Base-by-base conservation (phyloP, 1,284 basidiomycete genomes). In the Ceratobasidium sp. region DNA sequence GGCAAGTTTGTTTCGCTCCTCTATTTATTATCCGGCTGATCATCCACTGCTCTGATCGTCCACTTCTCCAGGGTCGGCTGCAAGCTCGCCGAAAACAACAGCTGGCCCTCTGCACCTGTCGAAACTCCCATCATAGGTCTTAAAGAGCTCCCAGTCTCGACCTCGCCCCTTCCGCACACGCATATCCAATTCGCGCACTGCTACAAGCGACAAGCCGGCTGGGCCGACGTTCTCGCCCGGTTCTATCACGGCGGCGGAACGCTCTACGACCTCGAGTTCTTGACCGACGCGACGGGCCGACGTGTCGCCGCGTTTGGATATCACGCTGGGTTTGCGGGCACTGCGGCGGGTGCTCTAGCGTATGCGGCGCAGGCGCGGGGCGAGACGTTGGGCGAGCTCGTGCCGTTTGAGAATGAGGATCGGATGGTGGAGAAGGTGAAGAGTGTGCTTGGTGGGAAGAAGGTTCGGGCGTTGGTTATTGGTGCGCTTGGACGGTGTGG, bases 151-250 rank as follows among this genome's bases (percentile, higher is more conserved):
- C 92, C 94, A 54, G 91, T 88, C 79, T 96, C 95, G 59, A 88
- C 89, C 57, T 91, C 92, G 59, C 94, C 96, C 23, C 87, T 98
- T 23, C 91, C 90, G 13, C 96, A 98, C 87, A 97, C 95, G 10
- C 98, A 99, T 86, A 97, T 99, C 85, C 97, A 99, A 84, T 99
- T 99, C 82, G 97, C 97, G 1, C 98, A 99, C 86, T 99, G 97
- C 87, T 99, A 96, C 90, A 99, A 99, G 88, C 88, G 92, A 69
- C 98, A 99, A 85, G 96, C 89, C 1, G 98, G 98, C 56, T 99
- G 98, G 97, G 89, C 91, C 20, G 88, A 92, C 68, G 92, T 99
- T 40, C 91, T 99, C 57, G 88, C 91, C 42, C 94, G 98, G 59
- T 99, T 99, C 89, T 88, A 91, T 84, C 89, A 90, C 78, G 98